Evolutionary conservation across 768 basidiomycete genomes (phyloP), one percentile per base, ranked within the genome.

Genomic region (Termitomyces sp.): DNA sequence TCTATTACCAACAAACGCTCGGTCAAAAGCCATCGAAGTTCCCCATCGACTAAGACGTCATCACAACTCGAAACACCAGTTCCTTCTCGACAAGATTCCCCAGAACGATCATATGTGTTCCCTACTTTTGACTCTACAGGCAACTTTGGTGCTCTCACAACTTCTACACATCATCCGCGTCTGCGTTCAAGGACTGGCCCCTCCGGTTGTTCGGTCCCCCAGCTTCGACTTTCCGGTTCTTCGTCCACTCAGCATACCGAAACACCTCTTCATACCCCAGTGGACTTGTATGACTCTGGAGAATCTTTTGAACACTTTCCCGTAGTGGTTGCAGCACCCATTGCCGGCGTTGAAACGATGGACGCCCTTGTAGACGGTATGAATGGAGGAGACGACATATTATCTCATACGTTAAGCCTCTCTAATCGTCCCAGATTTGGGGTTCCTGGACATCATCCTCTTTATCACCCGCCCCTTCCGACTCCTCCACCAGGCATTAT

Each of bases 301-400:
- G 75, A 77, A 46, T 80, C 75, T 18, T 71, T 81, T 47, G 77
- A 81, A 51, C 70, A 80, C 50, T 83, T 86, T 63, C 77, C 86
- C 16, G 85, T 87, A 26, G 68, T 89, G 28, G 90, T 93, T 20
- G 82, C 90, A 45, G 90, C 90, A 20, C 89, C 90, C 4, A 73
- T 88, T 7, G 70, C 89, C 6, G 90, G 90, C 2, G 90, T 94
- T 9, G 91, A 92, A 72, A 85, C 84, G 9, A 88, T 94, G 85
- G 92, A 94, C 68, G 92, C 92, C 13, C 71, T 94, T 54, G 92
- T 94, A 7, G 91, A 92, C 62, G 89, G 88, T 9, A 93, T 94
- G 92, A 94, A 93, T 66, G 87, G 87, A 28, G 81, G 79, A 45
- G 85, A 89, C 56, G 78, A 85, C 61, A 70, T 83, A 54, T 75